Conservation (phyloP, 805 yeast genomes). For the Komagataella mondaviorum region DNA sequence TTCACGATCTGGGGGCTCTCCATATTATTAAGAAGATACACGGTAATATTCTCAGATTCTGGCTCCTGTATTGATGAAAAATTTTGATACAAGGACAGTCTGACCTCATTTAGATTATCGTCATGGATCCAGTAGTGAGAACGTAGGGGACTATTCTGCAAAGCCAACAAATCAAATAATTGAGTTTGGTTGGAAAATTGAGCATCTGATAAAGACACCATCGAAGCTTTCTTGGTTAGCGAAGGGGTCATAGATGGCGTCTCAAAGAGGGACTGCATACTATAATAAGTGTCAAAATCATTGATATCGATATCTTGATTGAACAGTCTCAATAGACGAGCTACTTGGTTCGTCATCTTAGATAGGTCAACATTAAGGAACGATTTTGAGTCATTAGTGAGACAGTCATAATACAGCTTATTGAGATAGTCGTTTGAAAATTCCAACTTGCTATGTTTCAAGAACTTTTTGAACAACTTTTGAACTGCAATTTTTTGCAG, state of each 20-base stretch:
- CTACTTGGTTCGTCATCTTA: slow-evolving; percentile 13
- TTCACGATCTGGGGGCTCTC: background rate
- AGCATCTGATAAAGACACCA: background rate
- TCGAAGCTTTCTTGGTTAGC: background rate
- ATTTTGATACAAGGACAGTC: slow-evolving; percentile 29
- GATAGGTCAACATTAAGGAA: slow-evolving; percentile 50
- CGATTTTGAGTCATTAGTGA: slow-evolving; percentile 29
- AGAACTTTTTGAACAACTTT: slow-evolving; percentile 61
- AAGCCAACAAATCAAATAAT: slow-evolving; percentile 20
- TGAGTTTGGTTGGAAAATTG: background rate
- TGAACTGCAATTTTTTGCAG: slow-evolving; percentile 64
- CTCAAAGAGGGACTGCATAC: background rate
- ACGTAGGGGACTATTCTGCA: slow-evolving; percentile 21
- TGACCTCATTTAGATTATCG: slow-evolving; percentile 43
- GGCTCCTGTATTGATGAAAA: slow-evolving; percentile 14
- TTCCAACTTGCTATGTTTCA: slow-evolving; percentile 25
- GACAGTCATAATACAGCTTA: slow-evolving; percentile 15
- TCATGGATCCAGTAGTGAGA: slow-evolving; percentile 41
- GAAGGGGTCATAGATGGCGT: background rate
- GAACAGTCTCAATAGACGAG: slow-evolving; percentile 13
- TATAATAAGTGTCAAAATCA: background rate
- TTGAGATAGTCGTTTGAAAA: slow-evolving; percentile 19
- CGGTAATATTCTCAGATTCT: slow-evolving; percentile 15
- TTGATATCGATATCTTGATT: slow-evolving; percentile 4
- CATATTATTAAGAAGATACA: background rate